phyloP scores from a whole-genome alignment of 2,329 filamentous ascomycete species.

The Coniella vitis region DNA sequence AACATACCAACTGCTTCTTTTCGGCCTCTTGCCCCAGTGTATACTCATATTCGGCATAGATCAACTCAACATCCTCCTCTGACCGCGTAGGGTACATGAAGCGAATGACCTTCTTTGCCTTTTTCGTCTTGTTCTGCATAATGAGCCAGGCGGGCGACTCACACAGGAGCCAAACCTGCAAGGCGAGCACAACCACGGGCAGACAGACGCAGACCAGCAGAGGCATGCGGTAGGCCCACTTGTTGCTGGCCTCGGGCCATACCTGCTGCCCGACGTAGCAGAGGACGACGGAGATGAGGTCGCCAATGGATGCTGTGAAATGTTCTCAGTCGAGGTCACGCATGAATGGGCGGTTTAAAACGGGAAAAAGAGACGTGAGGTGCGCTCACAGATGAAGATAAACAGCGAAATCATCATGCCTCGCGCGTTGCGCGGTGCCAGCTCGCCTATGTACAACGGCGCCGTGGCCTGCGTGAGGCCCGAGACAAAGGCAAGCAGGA shows the following conservation, averaged over 20 bases:
- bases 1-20: neutral
- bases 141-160: slow-evolving; percentile 1
- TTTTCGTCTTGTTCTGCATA: neutral
- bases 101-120: neutral
- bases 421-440: neutral
- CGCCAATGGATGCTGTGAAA: neutral
- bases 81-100: slow-evolving; percentile 1
- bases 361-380: too few species aligned
- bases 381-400: neutral
- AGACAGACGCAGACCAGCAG: slow-evolving; percentile 1
- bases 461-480: slow-evolving; percentile 1
- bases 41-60: slow-evolving; percentile 1
- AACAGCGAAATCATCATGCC: slow-evolving; percentile 1
- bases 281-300: neutral
- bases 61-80: neutral
- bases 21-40: neutral
- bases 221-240: slow-evolving; percentile 1
- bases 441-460: slow-evolving; percentile 1
- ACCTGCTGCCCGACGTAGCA: slow-evolving; percentile 1
- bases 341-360: too few species aligned
- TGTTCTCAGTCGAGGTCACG: neutral
- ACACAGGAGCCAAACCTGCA: neutral
- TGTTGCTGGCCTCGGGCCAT: neutral
- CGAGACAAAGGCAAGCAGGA: neutral
- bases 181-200: neutral